A percentile compares a stretch with the other conserved stretches of the same genome.
Conservation (phyloP, 2,329 filamentous ascomycete genomes). For the Fusarium annulatum region DNA sequence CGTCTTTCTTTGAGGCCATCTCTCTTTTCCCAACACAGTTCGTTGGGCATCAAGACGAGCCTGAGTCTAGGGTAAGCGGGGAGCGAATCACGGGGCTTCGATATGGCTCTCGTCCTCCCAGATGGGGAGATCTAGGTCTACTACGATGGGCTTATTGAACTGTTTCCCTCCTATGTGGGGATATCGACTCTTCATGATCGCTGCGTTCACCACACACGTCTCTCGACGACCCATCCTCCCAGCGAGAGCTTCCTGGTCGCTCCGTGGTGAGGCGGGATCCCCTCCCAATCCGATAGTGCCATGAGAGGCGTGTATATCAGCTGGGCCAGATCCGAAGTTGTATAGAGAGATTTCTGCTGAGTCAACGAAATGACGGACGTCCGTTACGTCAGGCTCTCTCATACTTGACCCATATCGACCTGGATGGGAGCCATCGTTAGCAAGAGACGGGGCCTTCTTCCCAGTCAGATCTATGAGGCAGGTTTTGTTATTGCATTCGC, state of each 20-base stretch:
- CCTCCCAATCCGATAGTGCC: conserved; percentile 52
- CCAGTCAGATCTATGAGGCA: conserved; percentile 71
- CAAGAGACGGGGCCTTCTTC: conserved; percentile 54
- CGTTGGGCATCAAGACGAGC: conserved; percentile 43
- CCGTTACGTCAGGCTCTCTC: conserved; percentile 6
- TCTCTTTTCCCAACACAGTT: conserved; percentile 1
- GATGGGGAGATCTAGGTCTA: conserved; percentile 79
- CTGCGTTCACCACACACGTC: conserved; percentile 84
- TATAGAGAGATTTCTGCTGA: conserved; percentile 6
- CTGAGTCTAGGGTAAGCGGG: conserved; percentile 30
- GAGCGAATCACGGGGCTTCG: conserved; percentile 20
- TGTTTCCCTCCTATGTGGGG: conserved; percentile 70
- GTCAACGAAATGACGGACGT: neutral
- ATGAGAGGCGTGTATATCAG: conserved; percentile 38
- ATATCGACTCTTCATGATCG: conserved; percentile 76
- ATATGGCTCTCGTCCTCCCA: conserved; percentile 40
- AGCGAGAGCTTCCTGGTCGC: conserved; percentile 54
- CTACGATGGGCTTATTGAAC: conserved; percentile 84
- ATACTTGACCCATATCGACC: conserved; percentile 5
- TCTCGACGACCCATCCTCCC: conserved; percentile 65
- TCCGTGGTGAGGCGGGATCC: conserved; percentile 54
- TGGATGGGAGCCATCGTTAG: conserved; percentile 59
- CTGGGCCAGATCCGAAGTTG: conserved; percentile 21
- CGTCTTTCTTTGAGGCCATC: conserved; percentile 18
- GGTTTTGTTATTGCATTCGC: conserved; percentile 64